phyloP scores from a whole-genome alignment of 805 yeast species.

The Candida tallmaniae region DNA sequence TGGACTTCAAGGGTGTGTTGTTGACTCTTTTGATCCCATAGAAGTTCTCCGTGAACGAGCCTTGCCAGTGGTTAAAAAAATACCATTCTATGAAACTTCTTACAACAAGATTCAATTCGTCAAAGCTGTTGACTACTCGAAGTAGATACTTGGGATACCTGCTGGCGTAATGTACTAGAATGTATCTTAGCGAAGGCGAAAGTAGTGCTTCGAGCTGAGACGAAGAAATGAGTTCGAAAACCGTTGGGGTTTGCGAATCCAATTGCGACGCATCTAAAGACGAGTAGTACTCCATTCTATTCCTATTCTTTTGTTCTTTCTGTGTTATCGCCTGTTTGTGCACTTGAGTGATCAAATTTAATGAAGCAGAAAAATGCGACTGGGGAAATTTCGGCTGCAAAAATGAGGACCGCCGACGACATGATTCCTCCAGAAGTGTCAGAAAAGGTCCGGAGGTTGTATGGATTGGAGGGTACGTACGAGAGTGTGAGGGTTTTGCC shows the following conservation, averaged over 20 bases:
- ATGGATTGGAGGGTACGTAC: no score
- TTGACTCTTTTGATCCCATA: slow-evolving; percentile 76
- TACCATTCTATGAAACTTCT: slow-evolving; percentile 67
- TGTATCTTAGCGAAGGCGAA: slow-evolving; percentile 77
- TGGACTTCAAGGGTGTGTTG: slow-evolving; percentile 28
- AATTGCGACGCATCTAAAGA: slow-evolving; percentile 72
- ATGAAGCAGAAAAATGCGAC: no score
- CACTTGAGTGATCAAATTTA: no score
- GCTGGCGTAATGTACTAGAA: slow-evolving; percentile 76
- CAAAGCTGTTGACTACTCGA: slow-evolving; percentile 61
- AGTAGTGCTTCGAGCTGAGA: slow-evolving; percentile 71
- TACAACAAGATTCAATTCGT: slow-evolving; percentile 62
- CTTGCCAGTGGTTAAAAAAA: slow-evolving; percentile 68
- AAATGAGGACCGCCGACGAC: no score
- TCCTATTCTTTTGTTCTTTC: no score
- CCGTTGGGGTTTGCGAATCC: slow-evolving; percentile 74
- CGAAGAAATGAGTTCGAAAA: slow-evolving; percentile 83
- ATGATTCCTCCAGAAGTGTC: no score
- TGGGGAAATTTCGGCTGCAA: no score
- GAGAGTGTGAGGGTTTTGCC: no score
- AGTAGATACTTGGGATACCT: slow-evolving; percentile 69
- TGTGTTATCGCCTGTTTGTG: no score
- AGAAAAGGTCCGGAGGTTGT: no score
- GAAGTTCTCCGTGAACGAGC: slow-evolving; percentile 86
- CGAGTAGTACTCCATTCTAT: slow-evolving; percentile 70